phyloP scores from a whole-genome alignment of 148 eudicot species.

The Rheum nobile region DNA sequence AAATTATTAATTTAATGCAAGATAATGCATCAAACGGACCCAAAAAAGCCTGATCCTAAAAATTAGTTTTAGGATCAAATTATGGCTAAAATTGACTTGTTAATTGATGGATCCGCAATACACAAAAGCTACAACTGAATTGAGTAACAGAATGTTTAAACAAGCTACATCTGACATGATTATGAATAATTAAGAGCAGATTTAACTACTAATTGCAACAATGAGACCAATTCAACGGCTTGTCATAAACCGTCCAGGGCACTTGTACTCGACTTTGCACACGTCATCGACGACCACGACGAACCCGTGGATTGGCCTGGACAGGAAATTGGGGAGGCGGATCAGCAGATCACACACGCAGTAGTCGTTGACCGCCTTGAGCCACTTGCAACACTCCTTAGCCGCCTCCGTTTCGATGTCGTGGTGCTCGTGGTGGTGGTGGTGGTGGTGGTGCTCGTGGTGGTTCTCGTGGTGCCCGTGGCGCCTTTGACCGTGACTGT shows the following conservation, averaged over 20 bases:
- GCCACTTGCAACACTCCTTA: conserved; percentile 65
- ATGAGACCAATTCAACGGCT: not conserved
- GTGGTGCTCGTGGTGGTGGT: conserved; percentile 11
- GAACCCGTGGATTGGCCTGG: conserved; percentile 48
- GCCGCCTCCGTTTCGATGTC: conserved; percentile 18
- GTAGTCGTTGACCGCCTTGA: conserved; percentile 35
- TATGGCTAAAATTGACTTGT: too few species aligned
- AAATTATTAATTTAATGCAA: too few species aligned
- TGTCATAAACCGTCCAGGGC: conserved; percentile 33
- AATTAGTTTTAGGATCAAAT: too few species aligned
- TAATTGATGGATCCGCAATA: too few species aligned
- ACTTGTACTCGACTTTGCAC: conserved; percentile 41
- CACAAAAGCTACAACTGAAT: not conserved
- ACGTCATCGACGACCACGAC: conserved; percentile 28
- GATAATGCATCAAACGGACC: too few species aligned
- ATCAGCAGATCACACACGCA: conserved; percentile 64
- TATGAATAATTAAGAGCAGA: not conserved
- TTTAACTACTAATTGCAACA: not conserved
- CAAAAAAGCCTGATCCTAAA: too few species aligned
- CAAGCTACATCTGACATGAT: not conserved
- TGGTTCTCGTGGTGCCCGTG: conserved; percentile 17
- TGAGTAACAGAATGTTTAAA: not conserved
- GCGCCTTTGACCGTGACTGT: conserved; percentile 14
- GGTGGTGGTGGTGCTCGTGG: conserved; percentile 19
- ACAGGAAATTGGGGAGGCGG: conserved; percentile 44